Percentiles rank a stretch among this genome's conserved stretches.
Conservation (phyloP, 2,329 filamentous ascomycete species). For the Paramyrothecium sp. region DNA sequence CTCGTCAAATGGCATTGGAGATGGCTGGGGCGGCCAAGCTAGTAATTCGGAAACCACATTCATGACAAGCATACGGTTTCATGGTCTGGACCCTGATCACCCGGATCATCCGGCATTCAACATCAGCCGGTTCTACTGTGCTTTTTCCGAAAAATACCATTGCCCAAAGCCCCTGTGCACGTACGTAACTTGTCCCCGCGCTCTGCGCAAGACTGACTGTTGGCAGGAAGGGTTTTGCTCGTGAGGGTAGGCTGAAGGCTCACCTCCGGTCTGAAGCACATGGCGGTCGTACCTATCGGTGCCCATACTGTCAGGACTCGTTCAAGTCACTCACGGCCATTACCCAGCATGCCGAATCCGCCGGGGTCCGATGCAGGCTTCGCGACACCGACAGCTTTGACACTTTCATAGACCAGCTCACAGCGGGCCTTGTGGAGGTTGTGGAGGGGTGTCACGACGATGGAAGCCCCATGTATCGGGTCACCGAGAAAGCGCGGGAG, state of each 20-base stretch:
- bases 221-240: constrained; percentile 39
- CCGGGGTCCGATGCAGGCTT: constrained; percentile 38
- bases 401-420: constrained; percentile 28
- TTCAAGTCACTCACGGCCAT: constrained; percentile 43
- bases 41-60: constrained; percentile 13
- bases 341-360: constrained; percentile 47
- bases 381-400: constrained; percentile 36
- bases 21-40: background rate
- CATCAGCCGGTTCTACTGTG: constrained; percentile 42
- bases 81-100: constrained; percentile 28
- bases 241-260: constrained; percentile 22
- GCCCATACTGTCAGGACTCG: constrained; percentile 40
- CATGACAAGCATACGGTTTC: background rate
- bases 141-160: constrained; percentile 40
- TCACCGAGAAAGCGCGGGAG: constrained; percentile 12
- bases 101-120: constrained; percentile 48
- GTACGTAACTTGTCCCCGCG: constrained; percentile 29
- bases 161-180: constrained; percentile 55
- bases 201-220: background rate
- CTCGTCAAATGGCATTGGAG: background rate
- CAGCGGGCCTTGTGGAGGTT: constrained; percentile 27
- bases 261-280: constrained; percentile 48
- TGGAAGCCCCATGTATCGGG: constrained; percentile 24
- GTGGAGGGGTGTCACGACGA: constrained; percentile 15
- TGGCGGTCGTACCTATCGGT: constrained; percentile 29